A percentile compares a stretch with the other conserved stretches of the same genome.
Evolutionary conservation across 306 rosid species (phyloP).

Genomic region (Amphicarpaea edgeworthii): DNA sequence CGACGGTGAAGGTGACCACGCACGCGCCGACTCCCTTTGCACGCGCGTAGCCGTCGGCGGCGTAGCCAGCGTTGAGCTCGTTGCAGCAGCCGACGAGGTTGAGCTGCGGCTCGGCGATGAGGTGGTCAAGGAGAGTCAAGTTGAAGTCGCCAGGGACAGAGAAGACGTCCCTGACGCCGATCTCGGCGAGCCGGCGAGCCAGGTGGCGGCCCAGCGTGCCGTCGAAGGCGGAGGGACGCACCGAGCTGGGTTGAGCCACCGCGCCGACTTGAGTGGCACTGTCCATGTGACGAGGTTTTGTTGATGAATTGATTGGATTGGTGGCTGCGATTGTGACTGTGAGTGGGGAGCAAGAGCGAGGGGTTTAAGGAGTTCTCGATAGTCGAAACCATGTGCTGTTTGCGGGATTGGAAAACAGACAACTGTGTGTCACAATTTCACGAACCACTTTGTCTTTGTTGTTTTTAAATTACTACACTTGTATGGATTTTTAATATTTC

Average conservation of each 20-base stretch:
- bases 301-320: neutral
- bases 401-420: slow-evolving; percentile 19
- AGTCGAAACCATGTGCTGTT: slow-evolving; percentile 50
- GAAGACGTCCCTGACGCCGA: slow-evolving; percentile 74
- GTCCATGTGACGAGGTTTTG: slow-evolving; percentile 42
- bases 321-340: neutral
- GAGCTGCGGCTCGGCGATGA: slow-evolving; percentile 74
- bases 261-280: slow-evolving; percentile 46
- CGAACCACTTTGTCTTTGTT: neutral
- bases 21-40: slow-evolving; percentile 86
- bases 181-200: slow-evolving; percentile 74
- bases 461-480: too few relatives aligned
- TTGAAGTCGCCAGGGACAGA: slow-evolving; percentile 94
- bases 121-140: slow-evolving; percentile 78
- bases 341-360: neutral
- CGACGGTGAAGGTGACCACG: slow-evolving; percentile 87
- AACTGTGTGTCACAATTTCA: neutral
- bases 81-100: slow-evolving; percentile 88
- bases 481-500: too few relatives aligned
- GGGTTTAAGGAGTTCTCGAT: slow-evolving; percentile 46
- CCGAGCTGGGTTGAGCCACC: slow-evolving; percentile 38
- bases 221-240: slow-evolving; percentile 35
- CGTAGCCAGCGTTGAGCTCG: slow-evolving; percentile 92
- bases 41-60: slow-evolving; percentile 92
- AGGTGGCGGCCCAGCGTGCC: slow-evolving; percentile 77